A percentile compares a stretch with the other conserved stretches of the same genome.
These are phyloP conservation scores for Rhytidhysteron rufulum DNA, from an alignment of 2,329 filamentous ascomycete species.

Conservation along the genomic window DNA sequence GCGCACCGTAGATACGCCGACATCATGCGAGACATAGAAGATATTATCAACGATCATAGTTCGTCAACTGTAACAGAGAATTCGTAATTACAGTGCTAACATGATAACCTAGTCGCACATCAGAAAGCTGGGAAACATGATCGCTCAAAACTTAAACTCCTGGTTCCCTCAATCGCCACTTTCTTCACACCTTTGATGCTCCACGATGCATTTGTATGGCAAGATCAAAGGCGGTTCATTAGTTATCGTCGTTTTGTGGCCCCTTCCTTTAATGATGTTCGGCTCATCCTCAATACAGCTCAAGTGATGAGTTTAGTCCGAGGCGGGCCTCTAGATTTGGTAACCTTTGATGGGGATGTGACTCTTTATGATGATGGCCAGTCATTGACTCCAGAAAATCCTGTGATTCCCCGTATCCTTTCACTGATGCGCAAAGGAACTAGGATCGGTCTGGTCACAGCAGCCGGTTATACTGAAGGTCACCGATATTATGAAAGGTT, in stretches of 20 bases:
- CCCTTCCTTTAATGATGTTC: slow-evolving; percentile 94
- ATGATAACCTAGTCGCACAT: slow-evolving; percentile 57
- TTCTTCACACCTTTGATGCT: slow-evolving; percentile 89
- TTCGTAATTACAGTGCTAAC: slow-evolving; percentile 1
- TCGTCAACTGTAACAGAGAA: slow-evolving; percentile 19
- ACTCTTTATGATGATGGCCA: slow-evolving; percentile 85
- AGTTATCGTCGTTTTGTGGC: slow-evolving; percentile 89
- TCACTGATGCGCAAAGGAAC: slow-evolving; percentile 74
- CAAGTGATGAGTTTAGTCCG: slow-evolving; percentile 88
- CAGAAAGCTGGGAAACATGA: slow-evolving; percentile 62
- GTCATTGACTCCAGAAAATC: slow-evolving; percentile 69
- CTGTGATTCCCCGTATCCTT: slow-evolving; percentile 66
- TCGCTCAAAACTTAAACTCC: slow-evolving; percentile 84
- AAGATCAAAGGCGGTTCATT: slow-evolving; percentile 82
- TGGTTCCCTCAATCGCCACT: slow-evolving; percentile 85
- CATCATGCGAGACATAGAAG: slow-evolving; percentile 90
- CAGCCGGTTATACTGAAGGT: slow-evolving; percentile 88
- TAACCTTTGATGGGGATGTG: slow-evolving; percentile 97
- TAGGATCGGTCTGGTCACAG: slow-evolving; percentile 91
- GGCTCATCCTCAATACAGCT: slow-evolving; percentile 88
- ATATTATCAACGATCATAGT: slow-evolving; percentile 91
- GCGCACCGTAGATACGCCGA: slow-evolving; percentile 88
- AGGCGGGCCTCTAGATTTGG: slow-evolving; percentile 68
- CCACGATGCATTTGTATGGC: slow-evolving; percentile 86
- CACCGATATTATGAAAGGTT: slow-evolving; percentile 82